Conservation (phyloP, 139 green algal species). For the Auxenochlorella protothecoides region DNA sequence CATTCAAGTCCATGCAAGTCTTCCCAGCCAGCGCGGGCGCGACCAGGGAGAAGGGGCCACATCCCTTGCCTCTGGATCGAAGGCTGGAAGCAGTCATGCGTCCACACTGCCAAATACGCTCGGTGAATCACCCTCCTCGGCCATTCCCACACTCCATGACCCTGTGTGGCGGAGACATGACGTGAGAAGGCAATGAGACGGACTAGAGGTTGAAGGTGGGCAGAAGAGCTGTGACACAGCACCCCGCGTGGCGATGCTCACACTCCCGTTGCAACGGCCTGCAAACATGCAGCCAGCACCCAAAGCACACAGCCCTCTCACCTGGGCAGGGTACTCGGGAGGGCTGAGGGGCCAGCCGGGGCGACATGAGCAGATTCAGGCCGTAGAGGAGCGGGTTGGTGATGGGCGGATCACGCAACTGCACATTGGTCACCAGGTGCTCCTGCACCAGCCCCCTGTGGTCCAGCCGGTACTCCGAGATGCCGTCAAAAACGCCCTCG, state of each 20-base stretch:
- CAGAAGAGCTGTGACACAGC: not conserved
- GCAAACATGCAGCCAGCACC: not conserved
- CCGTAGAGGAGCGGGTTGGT: constrained; percentile 26
- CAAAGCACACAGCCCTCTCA: not conserved
- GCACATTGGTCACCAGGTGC: constrained; percentile 73
- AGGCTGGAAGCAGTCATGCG: too few species aligned
- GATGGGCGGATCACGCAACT: constrained; percentile 57
- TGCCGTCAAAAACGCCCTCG: constrained; percentile 81
- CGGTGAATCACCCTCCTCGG: too few species aligned
- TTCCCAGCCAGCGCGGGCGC: too few species aligned
- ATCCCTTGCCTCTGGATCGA: too few species aligned
- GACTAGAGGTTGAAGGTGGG: not conserved
- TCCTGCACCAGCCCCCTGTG: constrained; percentile 71
- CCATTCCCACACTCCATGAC: not conserved
- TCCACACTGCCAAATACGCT: too few species aligned
- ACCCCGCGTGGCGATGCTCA: not conserved
- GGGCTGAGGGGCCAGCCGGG: constrained; percentile 6
- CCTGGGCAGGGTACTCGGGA: constrained; percentile 17
- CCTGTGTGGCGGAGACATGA: not conserved
- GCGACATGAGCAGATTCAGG: constrained; percentile 16
- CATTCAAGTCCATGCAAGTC: too few species aligned
- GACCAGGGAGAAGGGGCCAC: too few species aligned
- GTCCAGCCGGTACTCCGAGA: constrained; percentile 88
- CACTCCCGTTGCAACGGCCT: not conserved
- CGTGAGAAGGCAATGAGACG: not conserved